Percentiles rank a stretch among this genome's conserved stretches.
Conservation (phyloP, 768 basidiomycete species). For the Calocera viscosa region DNA sequence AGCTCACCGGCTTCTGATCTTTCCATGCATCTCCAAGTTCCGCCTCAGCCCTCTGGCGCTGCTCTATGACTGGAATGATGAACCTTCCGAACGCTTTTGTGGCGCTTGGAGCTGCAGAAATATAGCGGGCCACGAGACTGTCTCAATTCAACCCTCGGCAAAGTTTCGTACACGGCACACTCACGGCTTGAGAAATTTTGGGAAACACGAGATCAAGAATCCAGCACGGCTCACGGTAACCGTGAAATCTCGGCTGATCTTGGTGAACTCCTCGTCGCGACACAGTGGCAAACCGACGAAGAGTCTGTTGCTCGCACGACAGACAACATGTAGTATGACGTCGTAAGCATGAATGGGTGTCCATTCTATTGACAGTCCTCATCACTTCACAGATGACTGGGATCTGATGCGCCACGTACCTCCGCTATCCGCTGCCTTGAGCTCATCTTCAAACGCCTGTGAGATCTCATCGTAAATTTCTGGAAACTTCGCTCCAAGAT, state of each 20-base stretch:
- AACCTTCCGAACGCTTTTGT: neutral
- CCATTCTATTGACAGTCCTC: neutral
- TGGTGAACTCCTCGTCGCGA: conserved; percentile 10
- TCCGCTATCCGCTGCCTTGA: neutral
- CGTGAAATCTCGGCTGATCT: conserved; percentile 4
- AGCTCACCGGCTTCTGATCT: conserved; percentile 15
- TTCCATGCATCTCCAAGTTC: conserved; percentile 11
- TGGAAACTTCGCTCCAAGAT: conserved; percentile 9
- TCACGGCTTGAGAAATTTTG: conserved; percentile 14
- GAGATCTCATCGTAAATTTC: conserved; percentile 4
- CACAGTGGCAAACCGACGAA: conserved; percentile 15
- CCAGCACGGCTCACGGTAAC: neutral
- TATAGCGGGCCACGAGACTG: neutral
- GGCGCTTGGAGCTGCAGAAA: neutral
- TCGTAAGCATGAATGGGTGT: neutral
- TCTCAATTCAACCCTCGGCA: neutral
- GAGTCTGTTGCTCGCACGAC: conserved; percentile 10
- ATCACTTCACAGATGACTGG: neutral
- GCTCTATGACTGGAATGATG: neutral
- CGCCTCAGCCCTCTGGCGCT: neutral
- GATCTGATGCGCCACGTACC: neutral
- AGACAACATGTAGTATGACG: conserved; percentile 4
- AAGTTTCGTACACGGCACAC: neutral
- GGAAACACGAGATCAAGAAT: neutral
- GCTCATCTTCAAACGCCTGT: conserved; percentile 8